These are phyloP conservation scores for Boletus semigastroideus DNA, from an alignment of 1,284 basidiomycete genomes.

Conservation along the genomic window DNA sequence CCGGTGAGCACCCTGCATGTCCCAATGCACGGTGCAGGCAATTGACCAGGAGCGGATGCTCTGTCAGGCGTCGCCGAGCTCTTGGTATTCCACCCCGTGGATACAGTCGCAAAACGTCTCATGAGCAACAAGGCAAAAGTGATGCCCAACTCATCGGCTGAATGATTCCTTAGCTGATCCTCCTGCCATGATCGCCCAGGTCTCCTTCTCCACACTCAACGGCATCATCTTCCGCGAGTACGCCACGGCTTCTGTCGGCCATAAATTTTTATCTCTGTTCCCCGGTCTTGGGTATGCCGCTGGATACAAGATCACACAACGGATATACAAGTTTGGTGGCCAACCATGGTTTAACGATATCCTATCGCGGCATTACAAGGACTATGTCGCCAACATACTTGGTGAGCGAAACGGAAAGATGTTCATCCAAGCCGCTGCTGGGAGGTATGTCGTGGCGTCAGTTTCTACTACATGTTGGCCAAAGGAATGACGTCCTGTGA, in stretches of 20 bases:
- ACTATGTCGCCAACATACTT: slow-evolving; percentile 78
- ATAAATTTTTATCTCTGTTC: slow-evolving; percentile 89
- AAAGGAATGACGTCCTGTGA: slow-evolving; percentile 4
- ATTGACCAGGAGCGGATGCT: not conserved
- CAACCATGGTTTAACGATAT: slow-evolving; percentile 98
- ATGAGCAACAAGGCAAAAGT: slow-evolving; percentile 96
- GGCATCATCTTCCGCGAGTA: slow-evolving; percentile 88
- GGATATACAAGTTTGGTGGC: slow-evolving; percentile 98
- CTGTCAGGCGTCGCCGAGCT: slow-evolving; percentile 90
- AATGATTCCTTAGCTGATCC: not conserved
- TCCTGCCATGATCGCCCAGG: slow-evolving; percentile 40
- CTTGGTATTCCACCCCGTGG: slow-evolving; percentile 87
- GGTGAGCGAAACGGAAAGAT: slow-evolving; percentile 97
- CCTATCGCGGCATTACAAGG: slow-evolving; percentile 76
- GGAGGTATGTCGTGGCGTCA: slow-evolving; percentile 57
- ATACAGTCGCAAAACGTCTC: slow-evolving; percentile 95
- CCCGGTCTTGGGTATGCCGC: slow-evolving; percentile 98
- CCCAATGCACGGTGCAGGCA: not conserved
- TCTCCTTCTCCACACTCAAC: slow-evolving; percentile 62
- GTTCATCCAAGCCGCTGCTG: slow-evolving; percentile 94
- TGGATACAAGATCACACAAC: slow-evolving; percentile 93
- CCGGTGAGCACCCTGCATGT: slow-evolving; percentile 50
- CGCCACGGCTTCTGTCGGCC: slow-evolving; percentile 66
- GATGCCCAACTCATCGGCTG: slow-evolving; percentile 3
- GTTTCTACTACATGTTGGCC: not conserved